Percentiles rank a stretch among this genome's conserved stretches.
Evolutionary conservation across 371 early-diverging fungal genomes (phyloP).

Genomic region (Fennellomyces sp.): DNA sequence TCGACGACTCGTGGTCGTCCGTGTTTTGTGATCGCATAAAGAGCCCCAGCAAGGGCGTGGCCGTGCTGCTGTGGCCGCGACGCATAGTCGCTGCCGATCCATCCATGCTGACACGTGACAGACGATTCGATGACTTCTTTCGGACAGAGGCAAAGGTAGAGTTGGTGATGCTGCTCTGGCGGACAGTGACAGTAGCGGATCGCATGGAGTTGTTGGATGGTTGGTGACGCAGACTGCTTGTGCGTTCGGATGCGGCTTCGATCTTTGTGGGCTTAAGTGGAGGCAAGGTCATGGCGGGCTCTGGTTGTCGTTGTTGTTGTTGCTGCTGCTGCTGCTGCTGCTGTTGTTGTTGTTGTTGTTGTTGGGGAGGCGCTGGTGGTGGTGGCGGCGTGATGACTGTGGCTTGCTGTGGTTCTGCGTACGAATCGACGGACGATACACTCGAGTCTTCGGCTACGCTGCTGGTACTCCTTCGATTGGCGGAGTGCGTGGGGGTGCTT

Average conservation of each 20-base stretch:
- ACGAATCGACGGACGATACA: conserved; percentile 10
- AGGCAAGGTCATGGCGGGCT: conserved; percentile 8
- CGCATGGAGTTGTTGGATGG: neutral
- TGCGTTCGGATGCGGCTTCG: conserved; percentile 21
- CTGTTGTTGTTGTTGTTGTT: neutral
- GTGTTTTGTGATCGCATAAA: conserved; percentile 16
- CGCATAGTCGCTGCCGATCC: conserved; percentile 15
- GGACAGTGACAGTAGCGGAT: neutral
- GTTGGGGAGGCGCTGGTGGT: neutral
- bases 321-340: neutral
- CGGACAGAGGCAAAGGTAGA: conserved; percentile 30
- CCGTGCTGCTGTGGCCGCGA: neutral
- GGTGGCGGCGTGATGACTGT: neutral
- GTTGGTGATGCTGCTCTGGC: neutral
- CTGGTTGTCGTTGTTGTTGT: neutral
- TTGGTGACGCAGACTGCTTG: conserved; percentile 22
- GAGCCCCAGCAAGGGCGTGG: conserved; percentile 16
- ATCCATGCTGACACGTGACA: conserved; percentile 35
- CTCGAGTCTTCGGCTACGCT: neutral
- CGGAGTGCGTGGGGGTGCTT: conserved; percentile 23
- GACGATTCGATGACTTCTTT: conserved; percentile 32
- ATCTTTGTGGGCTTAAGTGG: conserved; percentile 7
- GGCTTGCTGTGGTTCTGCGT: neutral
- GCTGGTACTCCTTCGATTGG: conserved; percentile 8
- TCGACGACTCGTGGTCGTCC: conserved; percentile 6